These are phyloP conservation scores for Rubus parviflorus DNA, from an alignment of 306 rosid genomes.

Conservation along the genomic window DNA sequence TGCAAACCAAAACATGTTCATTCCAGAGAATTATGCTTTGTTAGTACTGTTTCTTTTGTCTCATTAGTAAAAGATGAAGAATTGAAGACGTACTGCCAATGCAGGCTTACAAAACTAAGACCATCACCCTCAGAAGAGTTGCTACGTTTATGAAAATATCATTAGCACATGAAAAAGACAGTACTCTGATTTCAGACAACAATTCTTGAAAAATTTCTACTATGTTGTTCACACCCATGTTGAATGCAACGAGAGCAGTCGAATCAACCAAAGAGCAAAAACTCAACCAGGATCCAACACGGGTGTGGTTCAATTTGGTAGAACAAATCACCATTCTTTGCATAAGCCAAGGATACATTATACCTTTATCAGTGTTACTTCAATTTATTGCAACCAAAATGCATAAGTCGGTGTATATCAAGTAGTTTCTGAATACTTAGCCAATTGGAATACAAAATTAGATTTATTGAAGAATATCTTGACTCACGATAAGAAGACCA, in stretches of 20 bases:
- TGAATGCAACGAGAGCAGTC: not conserved
- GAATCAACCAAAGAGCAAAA: not conserved
- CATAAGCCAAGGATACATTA: not conserved
- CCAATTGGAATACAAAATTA: not conserved
- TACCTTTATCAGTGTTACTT: not conserved
- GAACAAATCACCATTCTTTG: not conserved
- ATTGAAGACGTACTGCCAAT: constrained; percentile 11
- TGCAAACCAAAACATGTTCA: constrained; percentile 24
- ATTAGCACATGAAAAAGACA: not conserved
- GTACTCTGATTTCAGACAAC: not conserved
- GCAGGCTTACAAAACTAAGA: not conserved
- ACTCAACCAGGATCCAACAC: not conserved
- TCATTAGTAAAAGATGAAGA: not conserved
- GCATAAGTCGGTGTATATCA: not conserved
- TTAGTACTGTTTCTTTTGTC: not conserved
- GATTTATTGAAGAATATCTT: not conserved
- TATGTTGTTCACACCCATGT: not conserved
- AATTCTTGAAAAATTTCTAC: not conserved
- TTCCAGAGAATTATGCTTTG: not conserved
- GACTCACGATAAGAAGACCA: not conserved
- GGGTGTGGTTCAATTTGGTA: not conserved
- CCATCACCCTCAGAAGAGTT: not conserved
- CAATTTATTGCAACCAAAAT: not conserved
- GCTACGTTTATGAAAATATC: not conserved
- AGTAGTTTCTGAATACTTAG: not conserved